Percentiles rank a stretch among this genome's conserved stretches.
phyloP scores from a whole-genome alignment of 192 early-diverging fungal genomes.

The Backusella australiensis region DNA sequence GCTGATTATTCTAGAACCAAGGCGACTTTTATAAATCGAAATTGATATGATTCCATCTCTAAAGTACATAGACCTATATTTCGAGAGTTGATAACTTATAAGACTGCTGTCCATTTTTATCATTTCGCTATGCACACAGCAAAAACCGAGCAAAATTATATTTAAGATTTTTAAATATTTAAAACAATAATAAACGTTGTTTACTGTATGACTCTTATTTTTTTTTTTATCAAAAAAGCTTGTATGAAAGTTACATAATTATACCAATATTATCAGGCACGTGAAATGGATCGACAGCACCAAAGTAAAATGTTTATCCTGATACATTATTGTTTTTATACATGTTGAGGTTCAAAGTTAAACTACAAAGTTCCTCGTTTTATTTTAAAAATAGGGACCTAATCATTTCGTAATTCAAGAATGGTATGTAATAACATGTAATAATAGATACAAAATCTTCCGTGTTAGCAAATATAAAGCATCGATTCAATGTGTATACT shows the following conservation, averaged over 20 bases:
- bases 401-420: not conserved
- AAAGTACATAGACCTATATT: not conserved
- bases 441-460: not conserved
- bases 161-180: not conserved
- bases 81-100: not conserved
- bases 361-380: not conserved
- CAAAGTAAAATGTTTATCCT: not conserved
- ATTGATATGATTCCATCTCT: not conserved
- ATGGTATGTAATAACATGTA: not conserved
- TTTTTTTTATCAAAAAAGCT: not conserved
- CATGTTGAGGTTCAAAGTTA: not conserved
- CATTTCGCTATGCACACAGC: not conserved
- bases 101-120: not conserved
- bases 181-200: not conserved
- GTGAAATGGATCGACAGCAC: not conserved
- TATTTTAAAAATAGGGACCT: not conserved
- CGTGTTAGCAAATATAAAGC: too few relatives aligned
- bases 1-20: not conserved
- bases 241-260: not conserved
- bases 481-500: not conserved
- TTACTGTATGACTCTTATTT: not conserved
- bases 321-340: not conserved
- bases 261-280: not conserved
- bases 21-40: not conserved
- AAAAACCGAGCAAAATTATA: not conserved